Base-by-base conservation (phyloP, 306 rosid species). In the Castanospermum australe region DNA sequence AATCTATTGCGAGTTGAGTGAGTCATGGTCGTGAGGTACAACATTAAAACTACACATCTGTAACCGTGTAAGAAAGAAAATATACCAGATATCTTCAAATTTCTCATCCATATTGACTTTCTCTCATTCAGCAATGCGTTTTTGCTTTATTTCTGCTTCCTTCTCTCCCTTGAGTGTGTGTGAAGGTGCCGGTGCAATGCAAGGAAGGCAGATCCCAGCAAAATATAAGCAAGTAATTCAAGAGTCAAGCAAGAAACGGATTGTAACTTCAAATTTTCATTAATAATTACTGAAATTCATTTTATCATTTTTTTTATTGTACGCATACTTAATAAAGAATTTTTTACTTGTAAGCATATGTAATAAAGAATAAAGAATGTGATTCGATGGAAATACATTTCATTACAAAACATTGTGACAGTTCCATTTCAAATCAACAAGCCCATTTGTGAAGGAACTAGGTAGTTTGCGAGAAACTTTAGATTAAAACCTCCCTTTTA, bases 11-110 rank as follows among this genome's bases (percentile, higher is more conserved):
- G 18, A 17, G 12, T 66, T 61, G 5, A 73, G 32, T 39, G 17
- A 67, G 76, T 82, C 78, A 65, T 84, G 78, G 36, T 67, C n/a
- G 54, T 84, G 48, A 79, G 82, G 86, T 74, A 60, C 69, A 82
- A 73, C 75, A 74, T 33, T 78, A 38, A 14, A 67, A 33, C 13
- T 32, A 13, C 14, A 25, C 15, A 32, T 42, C 12, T 57, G 22
- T 35, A 67, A 39, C 21, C 35, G 44, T 79, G 54, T 28, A 67
- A 74, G 68, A 84, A 67, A 74, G 68, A 84, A 50, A 47, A 14
- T 11, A 22, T 33, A 4, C n/a, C 61, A 73, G 2, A 44, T 5
- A 67, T 41, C 47, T 5, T 69, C 59, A 61, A 80, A 67, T 61
- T 79, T 83, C 80, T 68, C 71, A 79, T 48, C 81, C 13, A 67